Conservation (phyloP, 164 flowering plant genomes). For the Buxus sempervirens region DNA sequence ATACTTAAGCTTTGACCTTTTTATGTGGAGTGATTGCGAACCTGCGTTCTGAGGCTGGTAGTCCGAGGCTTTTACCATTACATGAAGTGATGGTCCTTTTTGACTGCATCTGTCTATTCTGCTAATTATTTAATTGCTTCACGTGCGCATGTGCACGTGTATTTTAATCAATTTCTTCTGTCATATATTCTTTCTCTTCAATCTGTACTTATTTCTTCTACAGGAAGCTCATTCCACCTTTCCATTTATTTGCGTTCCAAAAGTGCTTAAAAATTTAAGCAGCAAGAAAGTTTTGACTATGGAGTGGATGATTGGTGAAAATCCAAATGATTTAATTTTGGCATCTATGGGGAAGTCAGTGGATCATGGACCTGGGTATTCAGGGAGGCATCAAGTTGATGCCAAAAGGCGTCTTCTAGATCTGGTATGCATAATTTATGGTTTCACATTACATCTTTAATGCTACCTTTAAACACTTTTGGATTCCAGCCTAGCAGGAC, state of each 20-base stretch:
- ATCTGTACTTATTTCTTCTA: slow-evolving; percentile 17
- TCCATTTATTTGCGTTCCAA: slow-evolving; percentile 75
- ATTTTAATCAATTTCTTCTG: slow-evolving; percentile 2
- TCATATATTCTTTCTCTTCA: not conserved
- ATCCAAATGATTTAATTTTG: slow-evolving; percentile 67
- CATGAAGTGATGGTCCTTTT: not conserved
- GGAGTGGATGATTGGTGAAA: slow-evolving; percentile 98
- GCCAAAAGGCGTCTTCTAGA: slow-evolving; percentile 76
- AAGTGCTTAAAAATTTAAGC: slow-evolving; percentile 55
- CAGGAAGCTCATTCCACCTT: slow-evolving; percentile 84
- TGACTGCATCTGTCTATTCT: not conserved
- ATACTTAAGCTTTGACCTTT: no score
- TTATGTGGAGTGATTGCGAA: no score
- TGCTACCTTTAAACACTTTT: not conserved
- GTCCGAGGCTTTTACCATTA: no score
- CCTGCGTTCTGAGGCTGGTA: no score
- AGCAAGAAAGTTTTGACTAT: slow-evolving; percentile 81
- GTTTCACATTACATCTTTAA: not conserved
- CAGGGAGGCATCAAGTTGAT: slow-evolving; percentile 49
- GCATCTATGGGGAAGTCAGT: slow-evolving; percentile 31
- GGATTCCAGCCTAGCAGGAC: no score
- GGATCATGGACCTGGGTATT: slow-evolving; percentile 24
- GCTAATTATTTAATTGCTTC: not conserved
- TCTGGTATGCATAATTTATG: slow-evolving; percentile 45
- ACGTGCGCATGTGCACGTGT: no score